Conservation (phyloP, 75 land plant genomes). For the Gnetum montanum region DNA sequence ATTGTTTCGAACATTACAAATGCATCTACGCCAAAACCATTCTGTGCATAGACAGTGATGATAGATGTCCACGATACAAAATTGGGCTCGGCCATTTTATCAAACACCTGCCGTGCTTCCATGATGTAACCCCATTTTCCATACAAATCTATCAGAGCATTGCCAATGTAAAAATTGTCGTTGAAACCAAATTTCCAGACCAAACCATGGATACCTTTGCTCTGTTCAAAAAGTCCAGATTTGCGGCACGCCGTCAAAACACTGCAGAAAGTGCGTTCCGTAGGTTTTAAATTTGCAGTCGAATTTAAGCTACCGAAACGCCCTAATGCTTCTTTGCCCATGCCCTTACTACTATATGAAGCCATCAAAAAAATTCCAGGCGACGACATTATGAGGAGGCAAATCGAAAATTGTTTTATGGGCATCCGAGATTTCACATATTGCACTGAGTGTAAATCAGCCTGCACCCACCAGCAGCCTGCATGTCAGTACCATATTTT, state of each 20-base stretch:
- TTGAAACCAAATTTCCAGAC: constrained; percentile 33
- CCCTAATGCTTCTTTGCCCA: too few relatives aligned
- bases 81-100: constrained; percentile 2
- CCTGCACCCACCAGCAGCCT: too few relatives aligned
- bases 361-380: too few relatives aligned
- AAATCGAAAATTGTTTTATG: too few relatives aligned
- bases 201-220: constrained; percentile 20
- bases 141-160: constrained; percentile 20
- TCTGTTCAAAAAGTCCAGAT: constrained; percentile 4
- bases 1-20: not conserved
- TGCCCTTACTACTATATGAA: too few relatives aligned
- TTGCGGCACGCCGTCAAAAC: constrained; percentile 34
- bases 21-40: not conserved
- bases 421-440: too few relatives aligned
- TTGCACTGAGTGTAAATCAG: too few relatives aligned
- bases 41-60: constrained; percentile 23
- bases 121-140: constrained; percentile 7
- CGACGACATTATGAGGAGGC: too few relatives aligned
- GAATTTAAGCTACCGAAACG: too few relatives aligned
- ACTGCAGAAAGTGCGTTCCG: too few relatives aligned
- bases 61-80: constrained; percentile 17
- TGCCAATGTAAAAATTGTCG: constrained; percentile 8
- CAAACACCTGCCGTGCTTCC: constrained; percentile 11
- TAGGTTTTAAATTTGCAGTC: too few relatives aligned
- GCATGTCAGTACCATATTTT: too few relatives aligned